phyloP scores from a whole-genome alignment of 768 basidiomycete genomes.

The Boletus sp. region DNA sequence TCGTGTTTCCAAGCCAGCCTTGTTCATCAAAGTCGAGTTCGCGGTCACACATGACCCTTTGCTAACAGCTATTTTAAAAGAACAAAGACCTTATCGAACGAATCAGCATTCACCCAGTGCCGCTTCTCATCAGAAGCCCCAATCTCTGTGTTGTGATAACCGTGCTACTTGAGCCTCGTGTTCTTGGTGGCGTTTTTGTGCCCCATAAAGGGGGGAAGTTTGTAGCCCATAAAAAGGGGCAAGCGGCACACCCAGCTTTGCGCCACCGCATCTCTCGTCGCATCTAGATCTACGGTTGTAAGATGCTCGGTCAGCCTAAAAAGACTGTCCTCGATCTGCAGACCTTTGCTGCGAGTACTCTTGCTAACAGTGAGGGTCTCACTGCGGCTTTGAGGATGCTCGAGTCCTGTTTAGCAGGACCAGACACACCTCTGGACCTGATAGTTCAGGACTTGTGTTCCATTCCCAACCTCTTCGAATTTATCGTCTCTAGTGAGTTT shows the following conservation, averaged over 20 bases:
- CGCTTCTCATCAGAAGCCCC: conserved; percentile 8
- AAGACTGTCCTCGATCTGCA: conserved; percentile 15
- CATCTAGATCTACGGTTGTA: not conserved
- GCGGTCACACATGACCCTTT: not conserved
- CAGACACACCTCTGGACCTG: conserved; percentile 19
- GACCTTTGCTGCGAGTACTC: conserved; percentile 14
- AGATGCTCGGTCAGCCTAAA: not conserved
- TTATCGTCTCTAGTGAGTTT: conserved; percentile 28
- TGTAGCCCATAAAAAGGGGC: not conserved
- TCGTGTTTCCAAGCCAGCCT: not conserved
- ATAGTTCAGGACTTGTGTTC: conserved; percentile 30
- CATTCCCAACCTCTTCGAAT: conserved; percentile 27
- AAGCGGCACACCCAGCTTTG: too few species aligned
- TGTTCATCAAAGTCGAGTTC: too few species aligned
- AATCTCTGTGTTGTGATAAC: not conserved
- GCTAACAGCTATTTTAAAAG: not conserved
- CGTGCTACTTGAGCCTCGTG: not conserved
- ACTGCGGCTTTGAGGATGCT: conserved; percentile 13
- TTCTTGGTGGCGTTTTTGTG: not conserved
- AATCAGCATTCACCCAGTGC: not conserved
- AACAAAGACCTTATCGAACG: not conserved
- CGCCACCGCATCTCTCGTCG: not conserved
- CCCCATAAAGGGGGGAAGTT: not conserved
- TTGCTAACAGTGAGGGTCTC: conserved; percentile 22
- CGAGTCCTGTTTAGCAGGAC: conserved; percentile 27